Percentiles rank a stretch among this genome's conserved stretches.
These are phyloP conservation scores for Pisolithus thermaeus DNA, from an alignment of 1,284 basidiomycete genomes.

Conservation along the genomic window DNA sequence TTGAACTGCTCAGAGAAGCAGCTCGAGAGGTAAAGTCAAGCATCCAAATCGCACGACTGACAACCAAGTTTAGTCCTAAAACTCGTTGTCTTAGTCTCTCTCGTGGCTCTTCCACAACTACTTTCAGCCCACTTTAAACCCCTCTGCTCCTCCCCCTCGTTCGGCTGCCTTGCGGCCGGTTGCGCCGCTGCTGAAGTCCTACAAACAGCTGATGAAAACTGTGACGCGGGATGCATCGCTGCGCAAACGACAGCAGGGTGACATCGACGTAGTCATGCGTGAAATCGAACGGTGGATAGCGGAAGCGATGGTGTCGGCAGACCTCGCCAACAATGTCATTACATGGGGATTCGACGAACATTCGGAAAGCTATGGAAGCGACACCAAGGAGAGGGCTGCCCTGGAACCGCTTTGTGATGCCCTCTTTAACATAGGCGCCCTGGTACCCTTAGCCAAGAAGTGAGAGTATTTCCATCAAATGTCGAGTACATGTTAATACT, in stretches of 20 bases:
- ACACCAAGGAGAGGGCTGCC: slow-evolving; percentile 56
- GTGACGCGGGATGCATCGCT: slow-evolving; percentile 58
- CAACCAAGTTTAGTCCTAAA: not conserved
- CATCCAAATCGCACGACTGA: not conserved
- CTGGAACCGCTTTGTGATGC: slow-evolving; percentile 63
- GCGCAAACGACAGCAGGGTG: slow-evolving; percentile 42
- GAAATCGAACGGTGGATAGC: slow-evolving; percentile 69
- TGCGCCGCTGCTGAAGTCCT: slow-evolving; percentile 56
- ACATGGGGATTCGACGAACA: slow-evolving; percentile 38
- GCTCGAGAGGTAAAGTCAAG: slow-evolving; percentile 54
- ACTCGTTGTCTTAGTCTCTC: slow-evolving; percentile 48
- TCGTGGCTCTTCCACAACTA: slow-evolving; percentile 78
- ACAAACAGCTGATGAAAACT: slow-evolving; percentile 62
- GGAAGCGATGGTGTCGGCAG: slow-evolving; percentile 60
- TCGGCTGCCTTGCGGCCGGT: slow-evolving; percentile 42
- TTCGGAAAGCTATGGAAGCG: slow-evolving; percentile 30
- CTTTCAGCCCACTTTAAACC: slow-evolving; percentile 69
- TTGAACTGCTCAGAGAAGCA: slow-evolving; percentile 75
- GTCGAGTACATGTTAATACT: slow-evolving; percentile 9
- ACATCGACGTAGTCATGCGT: slow-evolving; percentile 44
- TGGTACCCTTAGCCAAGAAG: slow-evolving; percentile 81
- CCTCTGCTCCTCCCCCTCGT: slow-evolving; percentile 34
- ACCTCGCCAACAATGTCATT: slow-evolving; percentile 39
- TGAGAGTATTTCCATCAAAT: slow-evolving; percentile 30
- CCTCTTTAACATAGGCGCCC: slow-evolving; percentile 54